These are phyloP conservation scores for Termitomyces sp. DNA, from an alignment of 768 basidiomycete species.

Conservation along the genomic window DNA sequence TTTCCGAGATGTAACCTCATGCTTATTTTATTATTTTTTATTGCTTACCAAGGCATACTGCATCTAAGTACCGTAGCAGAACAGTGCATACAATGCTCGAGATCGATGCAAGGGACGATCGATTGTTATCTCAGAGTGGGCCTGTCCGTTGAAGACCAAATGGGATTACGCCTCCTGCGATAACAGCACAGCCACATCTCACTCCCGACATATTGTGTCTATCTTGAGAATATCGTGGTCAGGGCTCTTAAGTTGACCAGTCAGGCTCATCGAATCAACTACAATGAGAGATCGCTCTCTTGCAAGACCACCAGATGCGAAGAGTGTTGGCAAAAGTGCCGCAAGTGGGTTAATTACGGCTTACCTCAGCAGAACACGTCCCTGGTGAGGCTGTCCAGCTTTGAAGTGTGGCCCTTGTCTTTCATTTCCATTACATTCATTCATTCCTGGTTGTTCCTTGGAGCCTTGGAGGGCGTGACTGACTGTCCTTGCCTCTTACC, in stretches of 20 bases:
- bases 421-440: constrained; percentile 8
- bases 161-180: not conserved
- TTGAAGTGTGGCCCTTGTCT: constrained; percentile 2
- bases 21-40: constrained; percentile 10
- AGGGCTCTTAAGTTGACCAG: not conserved
- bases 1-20: not conserved
- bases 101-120: not conserved
- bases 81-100: not conserved
- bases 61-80: not conserved
- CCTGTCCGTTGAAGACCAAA: not conserved
- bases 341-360: not conserved
- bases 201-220: not conserved
- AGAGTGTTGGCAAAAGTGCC: not conserved
- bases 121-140: not conserved
- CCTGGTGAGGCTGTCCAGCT: constrained; percentile 15
- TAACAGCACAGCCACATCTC: constrained; percentile 4
- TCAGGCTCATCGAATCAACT: no score
- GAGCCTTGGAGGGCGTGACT: constrained; percentile 12
- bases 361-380: constrained; percentile 13
- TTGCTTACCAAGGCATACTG: not conserved
- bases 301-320: not conserved
- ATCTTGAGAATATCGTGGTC: not conserved
- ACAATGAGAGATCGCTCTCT: not conserved
- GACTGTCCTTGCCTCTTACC: constrained; percentile 4
- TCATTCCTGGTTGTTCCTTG: constrained; percentile 7